A percentile compares a stretch with the other conserved stretches of the same genome.
Conservation (phyloP, 352 stramenopile genomes). For the Phytophthora fragariaefolia region DNA sequence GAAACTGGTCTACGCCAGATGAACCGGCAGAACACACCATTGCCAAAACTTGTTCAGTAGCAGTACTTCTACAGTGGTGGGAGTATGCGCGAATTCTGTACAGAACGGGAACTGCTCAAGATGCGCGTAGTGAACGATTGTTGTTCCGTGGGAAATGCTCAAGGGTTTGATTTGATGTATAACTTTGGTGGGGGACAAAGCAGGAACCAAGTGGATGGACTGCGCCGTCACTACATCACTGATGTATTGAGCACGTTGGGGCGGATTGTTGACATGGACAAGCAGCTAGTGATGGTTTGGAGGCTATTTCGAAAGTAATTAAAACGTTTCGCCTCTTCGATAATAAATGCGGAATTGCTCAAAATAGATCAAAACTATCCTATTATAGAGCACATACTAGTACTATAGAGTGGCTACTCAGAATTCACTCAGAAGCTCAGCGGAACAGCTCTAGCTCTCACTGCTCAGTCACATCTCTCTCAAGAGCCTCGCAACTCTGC, state of each 20-base stretch:
- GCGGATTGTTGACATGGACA: slow-evolving; percentile 19
- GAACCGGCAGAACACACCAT: slow-evolving; percentile 8
- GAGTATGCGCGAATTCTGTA: slow-evolving; percentile 33
- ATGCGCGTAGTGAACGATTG: slow-evolving; percentile 8
- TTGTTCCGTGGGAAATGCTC: neutral
- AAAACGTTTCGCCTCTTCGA: too few species aligned
- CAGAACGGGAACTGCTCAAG: neutral
- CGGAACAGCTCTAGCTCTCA: too few species aligned
- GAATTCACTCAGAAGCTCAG: too few species aligned
- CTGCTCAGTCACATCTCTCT: too few species aligned
- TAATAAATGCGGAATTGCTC: too few species aligned
- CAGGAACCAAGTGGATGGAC: slow-evolving; percentile 19
- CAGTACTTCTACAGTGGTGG: slow-evolving; percentile 36
- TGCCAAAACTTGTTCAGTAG: slow-evolving; percentile 22
- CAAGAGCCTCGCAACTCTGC: too few species aligned
- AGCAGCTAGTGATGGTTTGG: too few species aligned
- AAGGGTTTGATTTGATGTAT: slow-evolving; percentile 25
- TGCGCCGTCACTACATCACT: slow-evolving; percentile 28
- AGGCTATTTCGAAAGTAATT: too few species aligned
- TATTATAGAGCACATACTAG: too few species aligned
- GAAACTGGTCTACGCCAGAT: slow-evolving; percentile 20
- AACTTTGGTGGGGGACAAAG: slow-evolving; percentile 12
- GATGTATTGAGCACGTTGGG: slow-evolving; percentile 24
- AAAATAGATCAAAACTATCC: too few species aligned
- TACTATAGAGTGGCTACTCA: too few species aligned